Conservation (phyloP, 2,329 filamentous ascomycete species). For the Alternaria brassicicola region DNA sequence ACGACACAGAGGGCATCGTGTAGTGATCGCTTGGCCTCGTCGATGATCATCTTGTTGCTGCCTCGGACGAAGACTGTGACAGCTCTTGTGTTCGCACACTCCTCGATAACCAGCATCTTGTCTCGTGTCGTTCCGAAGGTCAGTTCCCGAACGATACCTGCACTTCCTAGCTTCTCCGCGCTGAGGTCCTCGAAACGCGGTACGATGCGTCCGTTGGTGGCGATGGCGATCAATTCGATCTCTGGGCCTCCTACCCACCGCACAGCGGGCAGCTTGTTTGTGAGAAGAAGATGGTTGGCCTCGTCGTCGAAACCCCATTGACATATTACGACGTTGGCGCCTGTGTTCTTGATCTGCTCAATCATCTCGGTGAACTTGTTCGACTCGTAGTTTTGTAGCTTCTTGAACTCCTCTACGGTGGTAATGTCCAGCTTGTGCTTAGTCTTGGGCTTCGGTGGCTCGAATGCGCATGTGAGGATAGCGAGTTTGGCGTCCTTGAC, state of each 20-base stretch:
- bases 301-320: constrained; percentile 99
- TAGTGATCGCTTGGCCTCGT: constrained; percentile 95
- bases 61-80: constrained; percentile 96
- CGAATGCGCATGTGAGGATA: constrained; percentile 96
- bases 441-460: constrained; percentile 98
- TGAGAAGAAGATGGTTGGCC: constrained; percentile 94
- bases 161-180: constrained; percentile 85
- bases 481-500: constrained; percentile 95
- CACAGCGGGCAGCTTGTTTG: constrained; percentile 94
- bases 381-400: constrained; percentile 92
- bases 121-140: constrained; percentile 95
- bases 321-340: constrained; percentile 96
- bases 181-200: constrained; percentile 95
- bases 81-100: constrained; percentile 95
- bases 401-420: constrained; percentile 97
- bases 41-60: constrained; percentile 99
- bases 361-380: constrained; percentile 99
- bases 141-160: constrained; percentile 92
- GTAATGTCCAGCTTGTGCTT: constrained; percentile 99
- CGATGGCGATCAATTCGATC: constrained; percentile 98
- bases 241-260: constrained; percentile 98
- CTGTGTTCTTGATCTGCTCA: constrained; percentile 94
- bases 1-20: constrained; percentile 98
- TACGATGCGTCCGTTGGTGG: constrained; percentile 96
- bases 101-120: constrained; percentile 99